A percentile compares a stretch with the other conserved stretches of the same genome.
Conservation (phyloP, 805 yeast species). For the Starmerella ratchasimensis region DNA sequence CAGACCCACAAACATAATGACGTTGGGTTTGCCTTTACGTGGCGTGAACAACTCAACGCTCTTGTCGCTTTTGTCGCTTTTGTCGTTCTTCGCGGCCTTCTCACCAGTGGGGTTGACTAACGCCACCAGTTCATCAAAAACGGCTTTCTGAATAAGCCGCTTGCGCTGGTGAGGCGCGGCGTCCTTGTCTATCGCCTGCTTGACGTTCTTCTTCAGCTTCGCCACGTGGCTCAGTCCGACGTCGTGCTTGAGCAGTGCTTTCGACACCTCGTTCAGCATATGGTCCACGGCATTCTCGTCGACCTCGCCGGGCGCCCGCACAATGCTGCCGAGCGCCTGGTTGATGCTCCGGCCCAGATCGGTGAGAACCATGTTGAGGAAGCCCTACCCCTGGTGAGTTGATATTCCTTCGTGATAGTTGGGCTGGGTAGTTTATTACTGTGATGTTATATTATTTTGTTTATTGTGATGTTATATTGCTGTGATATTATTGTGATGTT, state of each 20-base stretch:
- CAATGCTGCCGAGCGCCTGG: constrained; percentile 52
- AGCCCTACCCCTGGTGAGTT: neutral
- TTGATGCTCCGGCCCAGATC: constrained; percentile 68
- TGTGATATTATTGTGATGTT: neutral
- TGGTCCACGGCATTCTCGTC: constrained; percentile 52
- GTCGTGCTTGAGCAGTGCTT: constrained; percentile 86
- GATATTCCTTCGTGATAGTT: neutral
- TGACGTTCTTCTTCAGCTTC: constrained; percentile 57
- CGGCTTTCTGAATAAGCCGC: constrained; percentile 74
- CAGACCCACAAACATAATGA: constrained; percentile 94
- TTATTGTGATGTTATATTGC: neutral
- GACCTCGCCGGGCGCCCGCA: constrained; percentile 37
- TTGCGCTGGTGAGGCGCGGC: constrained; percentile 56
- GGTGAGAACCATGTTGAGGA: constrained; percentile 50
- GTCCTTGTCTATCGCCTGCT: constrained; percentile 39
- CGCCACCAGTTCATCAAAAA: constrained; percentile 80
- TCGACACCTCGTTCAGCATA: constrained; percentile 76
- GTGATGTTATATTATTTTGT: constrained; percentile 1
- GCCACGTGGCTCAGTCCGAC: constrained; percentile 80
- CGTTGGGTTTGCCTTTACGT: constrained; percentile 61
- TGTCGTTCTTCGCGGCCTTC: neutral
- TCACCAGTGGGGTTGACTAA: constrained; percentile 52
- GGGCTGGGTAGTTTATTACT: neutral
- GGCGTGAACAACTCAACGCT: constrained; percentile 50
- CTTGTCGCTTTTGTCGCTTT: constrained; percentile 6